phyloP scores from a whole-genome alignment of 805 yeast genomes.

The Ogataea thermomethanolica region DNA sequence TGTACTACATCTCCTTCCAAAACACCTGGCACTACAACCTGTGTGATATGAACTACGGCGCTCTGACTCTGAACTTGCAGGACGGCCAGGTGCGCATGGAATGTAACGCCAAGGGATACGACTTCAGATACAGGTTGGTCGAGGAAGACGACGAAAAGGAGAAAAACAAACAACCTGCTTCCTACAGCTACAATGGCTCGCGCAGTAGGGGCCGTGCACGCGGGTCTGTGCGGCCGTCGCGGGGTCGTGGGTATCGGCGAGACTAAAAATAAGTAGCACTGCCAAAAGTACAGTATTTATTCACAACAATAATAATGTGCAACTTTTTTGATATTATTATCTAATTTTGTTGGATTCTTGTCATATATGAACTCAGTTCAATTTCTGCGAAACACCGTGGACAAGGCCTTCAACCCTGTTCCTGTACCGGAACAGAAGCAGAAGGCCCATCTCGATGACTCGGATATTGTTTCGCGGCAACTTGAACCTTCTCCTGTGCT shows the following conservation, averaged over 20 bases:
- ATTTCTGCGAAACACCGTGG: conserved; percentile 31
- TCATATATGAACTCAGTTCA: conserved; percentile 31
- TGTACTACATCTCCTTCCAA: conserved; percentile 61
- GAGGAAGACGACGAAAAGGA: conserved; percentile 9
- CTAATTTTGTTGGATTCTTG: conserved; percentile 6
- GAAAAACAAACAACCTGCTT: not conserved
- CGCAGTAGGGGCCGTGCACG: conserved; percentile 8
- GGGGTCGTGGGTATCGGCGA: conserved; percentile 7
- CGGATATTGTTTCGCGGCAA: conserved; percentile 23
- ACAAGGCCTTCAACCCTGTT: conserved; percentile 27
- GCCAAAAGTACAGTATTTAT: not conserved
- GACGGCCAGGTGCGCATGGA: conserved; percentile 51
- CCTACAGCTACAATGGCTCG: conserved; percentile 2
- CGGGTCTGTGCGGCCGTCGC: conserved; percentile 2
- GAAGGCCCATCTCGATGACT: conserved; percentile 12
- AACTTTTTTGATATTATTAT: conserved; percentile 1
- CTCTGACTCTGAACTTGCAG: conserved; percentile 40
- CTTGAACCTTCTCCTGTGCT: conserved; percentile 1
- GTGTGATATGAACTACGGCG: conserved; percentile 56
- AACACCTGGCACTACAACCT: conserved; percentile 76
- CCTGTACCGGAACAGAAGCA: conserved; percentile 4
- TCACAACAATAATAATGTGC: conserved; percentile 2
- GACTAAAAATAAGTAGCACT: not conserved
- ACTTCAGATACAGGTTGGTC: conserved; percentile 46
- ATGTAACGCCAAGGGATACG: conserved; percentile 57